Evolutionary conservation across 2,329 filamentous ascomycete genomes (phyloP), one percentile per base, ranked within the genome.

Genomic region (Fusarium falciforme): DNA sequence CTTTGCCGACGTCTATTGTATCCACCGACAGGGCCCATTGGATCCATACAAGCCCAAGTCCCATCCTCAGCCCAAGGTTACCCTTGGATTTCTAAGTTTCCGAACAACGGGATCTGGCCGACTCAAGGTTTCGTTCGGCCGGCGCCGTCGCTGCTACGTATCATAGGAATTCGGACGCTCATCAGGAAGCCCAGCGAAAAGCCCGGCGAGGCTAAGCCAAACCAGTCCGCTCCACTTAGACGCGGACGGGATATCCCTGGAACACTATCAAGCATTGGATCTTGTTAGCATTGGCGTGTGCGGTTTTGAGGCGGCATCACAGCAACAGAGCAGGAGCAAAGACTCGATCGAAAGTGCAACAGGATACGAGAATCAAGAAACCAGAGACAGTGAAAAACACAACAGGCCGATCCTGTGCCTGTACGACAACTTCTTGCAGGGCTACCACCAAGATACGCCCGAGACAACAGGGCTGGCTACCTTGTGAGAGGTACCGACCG

Each of bases 21-120:
- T 22, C 66, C 57, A 68, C 68, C 61, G 14, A 40, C 44, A 11
- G 42, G 63, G 44, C n/a, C 60, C 49, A 67, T 61, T 74, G 61
- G 61, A 61, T 38, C 70, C 71, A 60, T 74, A 62, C 58, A 73
- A 68, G 72, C 64, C 73, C 64, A 65, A 73, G 61, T 31, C 38
- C 60, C 47, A 63, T 35, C 54, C 54, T 29, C 33, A 71, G 38
- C 42, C 60, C 64, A 64, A 64, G 69, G 44, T 67, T 64, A 64
- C 60, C 72, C 40, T 74, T 72, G 74, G 68, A 61, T 61, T 68
- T 73, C 70, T 66, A 61, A 58, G 58, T 68, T 73, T 59, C 59
- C 5, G 44, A 40, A 55, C 36, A 36, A 66, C 66, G 54, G 54
- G 38, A 36, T 66, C 52, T 59, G 38, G 62, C 52, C 67, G 67